Conservation (phyloP, 2,329 filamentous ascomycete species). For the Onygena corvina region DNA sequence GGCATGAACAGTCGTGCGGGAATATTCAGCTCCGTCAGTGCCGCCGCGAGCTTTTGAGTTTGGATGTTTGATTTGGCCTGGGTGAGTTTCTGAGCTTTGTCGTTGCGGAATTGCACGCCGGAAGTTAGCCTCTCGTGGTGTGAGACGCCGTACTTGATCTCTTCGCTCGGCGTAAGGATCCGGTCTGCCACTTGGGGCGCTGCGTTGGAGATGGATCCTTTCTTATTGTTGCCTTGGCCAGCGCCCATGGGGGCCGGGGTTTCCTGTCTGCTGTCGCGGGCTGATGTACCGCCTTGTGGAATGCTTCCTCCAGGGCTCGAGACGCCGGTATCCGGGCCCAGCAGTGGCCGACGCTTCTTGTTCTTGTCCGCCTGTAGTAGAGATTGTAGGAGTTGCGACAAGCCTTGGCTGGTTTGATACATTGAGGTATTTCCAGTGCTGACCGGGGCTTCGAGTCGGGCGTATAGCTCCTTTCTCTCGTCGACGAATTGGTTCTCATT, state of each 20-base stretch:
- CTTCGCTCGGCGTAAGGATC: slow-evolving; percentile 62
- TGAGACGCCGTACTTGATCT: slow-evolving; percentile 69
- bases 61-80: slow-evolving; percentile 42
- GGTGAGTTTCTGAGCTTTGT: slow-evolving; percentile 38
- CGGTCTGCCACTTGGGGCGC: slow-evolving; percentile 46
- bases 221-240: slow-evolving; percentile 28
- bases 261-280: slow-evolving; percentile 24
- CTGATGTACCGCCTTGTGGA: slow-evolving; percentile 24
- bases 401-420: slow-evolving; percentile 69
- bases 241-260: slow-evolving; percentile 28
- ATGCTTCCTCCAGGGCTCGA: slow-evolving; percentile 39
- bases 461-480: slow-evolving; percentile 76
- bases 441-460: slow-evolving; percentile 70
- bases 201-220: slow-evolving; percentile 31
- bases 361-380: slow-evolving; percentile 73
- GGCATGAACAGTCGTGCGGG: slow-evolving; percentile 39
- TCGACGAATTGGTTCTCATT: slow-evolving; percentile 76
- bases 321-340: slow-evolving; percentile 46
- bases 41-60: slow-evolving; percentile 37
- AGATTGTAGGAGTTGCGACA: slow-evolving; percentile 69
- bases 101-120: slow-evolving; percentile 78
- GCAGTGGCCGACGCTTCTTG: slow-evolving; percentile 70
- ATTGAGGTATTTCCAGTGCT: slow-evolving; percentile 56
- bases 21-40: slow-evolving; percentile 37
- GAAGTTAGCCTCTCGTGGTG: slow-evolving; percentile 73